These are phyloP conservation scores for Globisporangium alternatum DNA, from an alignment of 352 stramenopile species.

Conservation along the genomic window DNA sequence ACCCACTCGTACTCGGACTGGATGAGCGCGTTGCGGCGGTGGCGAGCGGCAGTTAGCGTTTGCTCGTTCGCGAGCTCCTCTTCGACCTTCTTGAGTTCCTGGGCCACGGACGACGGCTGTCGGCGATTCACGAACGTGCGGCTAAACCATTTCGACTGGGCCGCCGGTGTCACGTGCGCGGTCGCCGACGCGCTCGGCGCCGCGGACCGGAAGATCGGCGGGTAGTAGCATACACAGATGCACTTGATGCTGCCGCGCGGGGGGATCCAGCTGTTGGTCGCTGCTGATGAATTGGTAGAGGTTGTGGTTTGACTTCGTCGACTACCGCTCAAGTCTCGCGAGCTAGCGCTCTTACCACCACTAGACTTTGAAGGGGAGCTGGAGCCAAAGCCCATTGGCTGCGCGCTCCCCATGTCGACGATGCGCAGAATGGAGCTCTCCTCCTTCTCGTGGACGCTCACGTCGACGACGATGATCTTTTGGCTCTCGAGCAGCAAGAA, in stretches of 20 bases:
- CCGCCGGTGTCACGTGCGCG: slow-evolving; percentile 4
- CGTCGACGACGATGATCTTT: slow-evolving; percentile 48
- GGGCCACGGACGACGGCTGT: slow-evolving; percentile 12
- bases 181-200: slow-evolving; percentile 7
- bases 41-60: neutral
- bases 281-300: neutral
- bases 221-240: slow-evolving; percentile 56
- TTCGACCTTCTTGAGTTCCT: slow-evolving; percentile 19
- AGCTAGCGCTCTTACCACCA: neutral
- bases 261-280: neutral
- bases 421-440: slow-evolving; percentile 30
- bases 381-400: neutral
- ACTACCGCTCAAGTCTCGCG: neutral
- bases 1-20: slow-evolving; percentile 61
- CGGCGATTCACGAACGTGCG: slow-evolving; percentile 28
- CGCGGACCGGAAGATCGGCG: slow-evolving; percentile 42
- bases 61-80: slow-evolving; percentile 1
- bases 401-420: slow-evolving; percentile 26
- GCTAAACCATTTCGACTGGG: slow-evolving; percentile 35
- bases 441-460: slow-evolving; percentile 18
- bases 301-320: neutral
- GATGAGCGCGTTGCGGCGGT: slow-evolving; percentile 28
- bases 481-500: slow-evolving; percentile 62
- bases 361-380: neutral
- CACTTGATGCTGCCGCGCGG: slow-evolving; percentile 6